phyloP scores from a whole-genome alignment of 768 basidiomycete genomes.

The Collybia mongolica region DNA sequence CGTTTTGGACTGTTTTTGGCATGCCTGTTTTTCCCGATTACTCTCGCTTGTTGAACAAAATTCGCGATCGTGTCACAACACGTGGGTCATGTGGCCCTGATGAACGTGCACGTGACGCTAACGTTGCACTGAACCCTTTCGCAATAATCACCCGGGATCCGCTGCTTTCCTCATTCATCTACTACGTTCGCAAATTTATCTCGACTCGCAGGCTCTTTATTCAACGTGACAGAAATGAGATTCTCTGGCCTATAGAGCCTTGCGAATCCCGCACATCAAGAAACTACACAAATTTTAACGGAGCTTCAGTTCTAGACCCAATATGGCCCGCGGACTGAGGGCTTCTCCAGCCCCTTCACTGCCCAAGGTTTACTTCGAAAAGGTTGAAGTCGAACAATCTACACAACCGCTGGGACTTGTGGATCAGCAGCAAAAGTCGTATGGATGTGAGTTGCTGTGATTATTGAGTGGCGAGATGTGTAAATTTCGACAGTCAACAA shows the following conservation, averaged over 20 bases:
- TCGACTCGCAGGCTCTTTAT: no score
- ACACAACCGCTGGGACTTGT: constrained; percentile 62
- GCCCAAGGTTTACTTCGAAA: constrained; percentile 68
- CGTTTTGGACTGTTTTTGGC: no score
- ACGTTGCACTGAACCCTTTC: neutral
- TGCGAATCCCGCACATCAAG: neutral
- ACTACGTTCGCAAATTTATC: no score
- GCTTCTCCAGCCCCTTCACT: constrained; percentile 29
- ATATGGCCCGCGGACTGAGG: constrained; percentile 15
- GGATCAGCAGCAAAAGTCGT: constrained; percentile 61
- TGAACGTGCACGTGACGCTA: neutral
- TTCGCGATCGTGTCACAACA: no score
- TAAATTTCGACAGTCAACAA: constrained; percentile 41
- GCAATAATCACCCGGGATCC: no score
- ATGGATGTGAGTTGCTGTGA: constrained; percentile 60
- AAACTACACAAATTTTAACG: neutral
- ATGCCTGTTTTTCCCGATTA: no score
- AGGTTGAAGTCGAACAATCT: constrained; percentile 62
- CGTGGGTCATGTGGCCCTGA: no score
- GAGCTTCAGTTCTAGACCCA: neutral
- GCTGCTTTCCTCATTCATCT: no score
- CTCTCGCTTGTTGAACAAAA: no score
- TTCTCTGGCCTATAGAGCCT: no score
- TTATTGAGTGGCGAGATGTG: neutral
- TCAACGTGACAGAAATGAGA: no score